phyloP scores from a whole-genome alignment of 176 grass and related monocot genomes.

The Ananas comosus region DNA sequence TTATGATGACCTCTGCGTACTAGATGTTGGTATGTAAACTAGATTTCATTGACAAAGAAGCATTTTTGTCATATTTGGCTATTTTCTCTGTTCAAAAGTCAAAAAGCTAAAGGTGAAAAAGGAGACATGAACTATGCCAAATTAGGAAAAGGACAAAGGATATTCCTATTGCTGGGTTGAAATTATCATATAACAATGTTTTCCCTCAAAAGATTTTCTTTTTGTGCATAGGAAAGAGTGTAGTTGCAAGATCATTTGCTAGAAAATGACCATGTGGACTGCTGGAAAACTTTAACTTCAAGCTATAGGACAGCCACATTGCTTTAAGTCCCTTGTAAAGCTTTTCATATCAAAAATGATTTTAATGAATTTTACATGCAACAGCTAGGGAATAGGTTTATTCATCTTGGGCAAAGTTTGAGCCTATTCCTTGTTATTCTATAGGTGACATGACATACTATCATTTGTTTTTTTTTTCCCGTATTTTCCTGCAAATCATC shows the following conservation, averaged over 20 bases:
- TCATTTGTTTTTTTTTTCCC: too few relatives aligned
- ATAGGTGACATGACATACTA: too few relatives aligned
- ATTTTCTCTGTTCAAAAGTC: not conserved
- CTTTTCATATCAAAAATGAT: too few relatives aligned
- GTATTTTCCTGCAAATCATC: too few relatives aligned
- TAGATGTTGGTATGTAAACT: constrained; percentile 21
- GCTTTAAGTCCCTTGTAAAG: too few relatives aligned
- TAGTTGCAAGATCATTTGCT: not conserved
- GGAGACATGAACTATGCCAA: not conserved
- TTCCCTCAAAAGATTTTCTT: not conserved
- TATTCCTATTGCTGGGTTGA: not conserved
- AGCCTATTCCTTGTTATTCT: too few relatives aligned
- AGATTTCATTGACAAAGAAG: not conserved
- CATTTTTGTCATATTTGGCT: not conserved
- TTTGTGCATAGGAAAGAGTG: not conserved
- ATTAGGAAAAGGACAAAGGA: not conserved
- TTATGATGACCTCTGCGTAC: constrained; percentile 29
- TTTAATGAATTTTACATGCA: too few relatives aligned
- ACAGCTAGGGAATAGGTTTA: too few relatives aligned
- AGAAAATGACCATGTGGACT: not conserved
- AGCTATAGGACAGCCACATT: not conserved
- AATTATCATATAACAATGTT: not conserved
- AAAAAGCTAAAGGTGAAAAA: not conserved
- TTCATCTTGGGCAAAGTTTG: too few relatives aligned
- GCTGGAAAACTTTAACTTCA: not conserved